phyloP scores from a whole-genome alignment of 805 yeast genomes.

The Cyberlindnera mississippiensis region DNA sequence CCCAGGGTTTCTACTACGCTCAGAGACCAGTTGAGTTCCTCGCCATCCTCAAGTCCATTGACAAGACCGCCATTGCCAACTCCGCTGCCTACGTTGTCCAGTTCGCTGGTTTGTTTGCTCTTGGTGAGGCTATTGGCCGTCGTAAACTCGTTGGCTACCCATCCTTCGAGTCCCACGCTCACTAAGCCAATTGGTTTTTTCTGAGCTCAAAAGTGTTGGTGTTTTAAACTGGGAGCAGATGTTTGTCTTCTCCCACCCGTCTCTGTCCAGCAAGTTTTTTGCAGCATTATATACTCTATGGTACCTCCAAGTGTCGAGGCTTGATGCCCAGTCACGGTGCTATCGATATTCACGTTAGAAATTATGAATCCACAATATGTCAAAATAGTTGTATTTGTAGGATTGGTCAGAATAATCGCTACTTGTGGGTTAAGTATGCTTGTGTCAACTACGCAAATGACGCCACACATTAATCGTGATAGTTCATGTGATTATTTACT shows the following conservation, averaged over 20 bases:
- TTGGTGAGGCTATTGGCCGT: slow-evolving; percentile 97
- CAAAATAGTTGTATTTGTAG: not conserved
- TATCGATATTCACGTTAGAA: slow-evolving; percentile 10
- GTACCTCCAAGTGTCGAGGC: not conserved
- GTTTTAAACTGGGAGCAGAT: no score
- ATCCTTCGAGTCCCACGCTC: slow-evolving; percentile 40
- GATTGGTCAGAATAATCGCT: no score
- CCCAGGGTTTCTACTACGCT: slow-evolving; percentile 39
- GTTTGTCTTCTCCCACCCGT: no score
- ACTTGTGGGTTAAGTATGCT: no score
- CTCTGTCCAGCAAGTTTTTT: not conserved
- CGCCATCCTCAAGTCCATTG: slow-evolving; percentile 41
- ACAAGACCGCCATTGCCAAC: slow-evolving; percentile 56
- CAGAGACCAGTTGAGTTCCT: slow-evolving; percentile 60
- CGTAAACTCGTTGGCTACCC: slow-evolving; percentile 91
- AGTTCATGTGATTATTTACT: no score
- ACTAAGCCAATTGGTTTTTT: slow-evolving; percentile 8
- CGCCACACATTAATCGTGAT: no score
- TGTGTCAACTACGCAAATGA: no score
- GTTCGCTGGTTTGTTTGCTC: slow-evolving; percentile 83
- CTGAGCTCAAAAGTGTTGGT: slow-evolving; percentile 1
- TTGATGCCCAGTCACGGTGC: slow-evolving; percentile 2
- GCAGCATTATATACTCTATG: not conserved
- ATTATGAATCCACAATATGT: slow-evolving; percentile 5
- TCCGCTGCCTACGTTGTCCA: slow-evolving; percentile 78